These are phyloP conservation scores for Xylaria sp. DNA, from an alignment of 2,329 filamentous ascomycete genomes.

Conservation along the genomic window DNA sequence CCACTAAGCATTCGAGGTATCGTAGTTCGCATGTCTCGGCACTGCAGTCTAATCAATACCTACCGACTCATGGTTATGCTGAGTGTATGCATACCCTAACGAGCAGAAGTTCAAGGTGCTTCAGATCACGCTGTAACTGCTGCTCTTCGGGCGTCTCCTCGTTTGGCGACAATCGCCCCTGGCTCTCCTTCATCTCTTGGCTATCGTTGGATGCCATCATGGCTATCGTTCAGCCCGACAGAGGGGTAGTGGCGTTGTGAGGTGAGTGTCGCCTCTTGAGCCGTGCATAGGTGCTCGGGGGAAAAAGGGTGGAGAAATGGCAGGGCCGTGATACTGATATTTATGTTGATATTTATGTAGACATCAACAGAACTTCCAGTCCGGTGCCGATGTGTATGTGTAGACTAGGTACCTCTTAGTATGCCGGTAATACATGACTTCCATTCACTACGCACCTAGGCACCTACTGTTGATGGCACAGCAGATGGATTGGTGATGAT, in stretches of 20 bases:
- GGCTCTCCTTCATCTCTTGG: slow-evolving; percentile 14
- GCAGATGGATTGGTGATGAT: too few relatives aligned
- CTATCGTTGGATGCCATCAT: slow-evolving; percentile 26
- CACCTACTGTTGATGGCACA: too few relatives aligned
- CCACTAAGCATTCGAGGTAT: slow-evolving; percentile 59
- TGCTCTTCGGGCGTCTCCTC: slow-evolving; percentile 53
- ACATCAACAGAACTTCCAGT: too few relatives aligned
- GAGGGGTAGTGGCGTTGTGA: neutral
- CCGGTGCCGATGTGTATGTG: too few relatives aligned
- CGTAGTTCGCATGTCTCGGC: slow-evolving; percentile 54
- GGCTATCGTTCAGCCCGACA: slow-evolving; percentile 19
- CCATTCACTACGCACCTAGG: too few relatives aligned
- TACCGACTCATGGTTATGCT: neutral
- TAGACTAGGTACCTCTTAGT: too few relatives aligned
- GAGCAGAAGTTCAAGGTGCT: slow-evolving; percentile 60
- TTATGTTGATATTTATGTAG: too few relatives aligned
- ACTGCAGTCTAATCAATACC: slow-evolving; percentile 40
- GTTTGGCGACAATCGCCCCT: slow-evolving; percentile 17
- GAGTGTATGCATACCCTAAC: slow-evolving; percentile 51
- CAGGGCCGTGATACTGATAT: too few relatives aligned
- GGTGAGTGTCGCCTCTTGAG: neutral
- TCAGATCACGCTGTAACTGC: slow-evolving; percentile 55
- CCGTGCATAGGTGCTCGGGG: neutral
- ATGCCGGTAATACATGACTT: too few relatives aligned
- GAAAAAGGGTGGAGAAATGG: too few relatives aligned